phyloP scores from a whole-genome alignment of 495 filamentous ascomycete genomes.

The Penicillium malachiteum region DNA sequence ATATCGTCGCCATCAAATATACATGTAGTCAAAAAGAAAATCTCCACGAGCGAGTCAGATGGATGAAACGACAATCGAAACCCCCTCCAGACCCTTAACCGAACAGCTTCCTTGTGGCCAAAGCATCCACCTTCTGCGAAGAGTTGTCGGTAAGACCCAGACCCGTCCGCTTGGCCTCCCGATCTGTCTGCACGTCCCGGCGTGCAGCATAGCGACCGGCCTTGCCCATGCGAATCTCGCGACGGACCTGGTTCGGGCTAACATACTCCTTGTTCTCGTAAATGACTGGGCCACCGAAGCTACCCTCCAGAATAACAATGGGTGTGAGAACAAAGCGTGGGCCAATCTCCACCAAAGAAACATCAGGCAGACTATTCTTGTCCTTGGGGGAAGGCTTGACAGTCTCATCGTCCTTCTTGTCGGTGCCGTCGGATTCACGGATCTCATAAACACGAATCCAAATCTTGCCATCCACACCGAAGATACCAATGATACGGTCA shows the following conservation, averaged over 20 bases:
- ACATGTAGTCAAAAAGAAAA: slow-evolving; percentile 35
- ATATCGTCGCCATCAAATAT: slow-evolving; percentile 42
- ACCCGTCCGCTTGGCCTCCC: slow-evolving; percentile 68
- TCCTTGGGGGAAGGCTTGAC: slow-evolving; percentile 34
- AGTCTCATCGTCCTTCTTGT: slow-evolving; percentile 33
- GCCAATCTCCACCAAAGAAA: slow-evolving; percentile 89
- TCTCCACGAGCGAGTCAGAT: slow-evolving; percentile 23
- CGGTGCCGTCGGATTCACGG: slow-evolving; percentile 67
- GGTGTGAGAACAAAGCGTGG: slow-evolving; percentile 93
- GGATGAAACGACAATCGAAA: slow-evolving; percentile 21
- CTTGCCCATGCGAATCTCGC: slow-evolving; percentile 71
- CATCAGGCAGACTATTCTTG: slow-evolving; percentile 57
- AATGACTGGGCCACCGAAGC: slow-evolving; percentile 94
- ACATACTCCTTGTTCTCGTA: slow-evolving; percentile 99
- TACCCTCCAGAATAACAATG: slow-evolving; percentile 91
- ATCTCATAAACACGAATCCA: slow-evolving; percentile 97
- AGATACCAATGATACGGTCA: slow-evolving; percentile 92
- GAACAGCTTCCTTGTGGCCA: slow-evolving; percentile 83
- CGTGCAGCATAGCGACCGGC: slow-evolving; percentile 72
- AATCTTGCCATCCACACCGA: slow-evolving; percentile 89
- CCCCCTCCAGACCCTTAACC: slow-evolving; percentile 45
- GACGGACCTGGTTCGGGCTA: slow-evolving; percentile 87
- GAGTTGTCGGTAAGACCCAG: slow-evolving; percentile 72
- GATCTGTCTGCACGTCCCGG: slow-evolving; percentile 69
- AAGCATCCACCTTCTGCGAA: slow-evolving; percentile 59